Evolutionary conservation across 2,329 filamentous ascomycete genomes (phyloP), one percentile per base, ranked within the genome.

Genomic region (Aspergillus flavus): DNA sequence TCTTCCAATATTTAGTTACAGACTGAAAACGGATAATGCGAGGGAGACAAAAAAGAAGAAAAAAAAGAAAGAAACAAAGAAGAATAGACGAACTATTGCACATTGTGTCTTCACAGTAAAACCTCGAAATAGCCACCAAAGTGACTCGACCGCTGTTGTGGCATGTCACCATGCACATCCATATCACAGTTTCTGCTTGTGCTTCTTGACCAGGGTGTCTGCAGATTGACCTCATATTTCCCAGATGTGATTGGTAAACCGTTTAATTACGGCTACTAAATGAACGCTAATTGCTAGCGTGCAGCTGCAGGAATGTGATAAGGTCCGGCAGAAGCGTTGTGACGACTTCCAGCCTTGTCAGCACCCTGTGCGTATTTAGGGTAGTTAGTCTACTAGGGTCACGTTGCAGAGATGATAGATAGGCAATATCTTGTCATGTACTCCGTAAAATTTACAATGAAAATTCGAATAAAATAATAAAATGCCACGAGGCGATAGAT

Each of bases 221-320:
- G 62, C 53, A 64, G 48, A 26, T 52, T 62, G 58, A 61, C 50
- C 63, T 48, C 41, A 56, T 21, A 26, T 36, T 45, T 26, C 4
- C 14, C 4, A 2, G 2, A 12, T 41, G 2, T 54, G 50, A 66
- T 66, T 66, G 28, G 64, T 34, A 16, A 30, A 10, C 3, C 19
- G 26, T 7, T 14, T 16, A 36, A 61, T 56, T 52, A 43, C 14
- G 30, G 19, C n/a, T 32, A 32, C 21, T 45, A 45, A 54, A 55
- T 36, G 30, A 26, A 61, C 57, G 41, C 64, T 64, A 64, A 61
- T 46, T 53, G 11, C 32, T 43, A 59, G 61, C 26, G 34, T 65
- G 50, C 64, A 66, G 62, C 63, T 64, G 65, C 63, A 64, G 61
- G 61, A 66, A 61, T 66, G 65, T 67, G 65, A 67, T 53, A 58